Base-by-base conservation (phyloP, 2,329 filamentous ascomycete genomes). In the Epichloe baconii region DNA sequence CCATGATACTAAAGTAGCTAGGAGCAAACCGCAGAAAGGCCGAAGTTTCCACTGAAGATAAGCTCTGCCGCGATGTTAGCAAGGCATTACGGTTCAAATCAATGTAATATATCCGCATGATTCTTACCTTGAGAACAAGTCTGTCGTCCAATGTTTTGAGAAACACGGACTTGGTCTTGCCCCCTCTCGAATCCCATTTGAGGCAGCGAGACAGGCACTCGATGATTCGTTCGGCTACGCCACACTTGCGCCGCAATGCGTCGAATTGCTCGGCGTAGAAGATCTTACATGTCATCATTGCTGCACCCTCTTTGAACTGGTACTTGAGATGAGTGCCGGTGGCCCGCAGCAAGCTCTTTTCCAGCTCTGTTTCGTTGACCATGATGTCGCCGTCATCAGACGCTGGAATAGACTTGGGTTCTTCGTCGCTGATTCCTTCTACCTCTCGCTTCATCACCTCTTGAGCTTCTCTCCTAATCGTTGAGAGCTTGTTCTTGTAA, bases 191-290 rank as follows among this genome's bases (percentile, higher is more conserved):
- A 68, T 98, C 93, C 87, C 91, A 98, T 66, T 97, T 96, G 19
- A 95, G 78, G 68, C 94, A 98, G 19, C 93, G 82, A 7, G 93
- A 97, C 21, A 98, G 73, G 1, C 90, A 96, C 64, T 98, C 93
- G 26, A 97, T 83, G 57, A 98, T 95, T 37, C 93, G 86, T 62
- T 97, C 90, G 1, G 88, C 83, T 8, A 96, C 86, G 15, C 91
- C 91, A 57, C 91, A 97, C 67, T 95, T 96, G 52, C 87, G 80
- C 51, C 93, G 82, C 40, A 98, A 76, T 3, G 93, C 93, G 68
- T 98, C 93, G 59, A 98, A 98, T 56, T 96, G 93, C 66, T 97
- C 93, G 0, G 93, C 93, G 61, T 94, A 98, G 68, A 98, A 97
- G 45, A 98, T 93, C 68, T 98, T 98, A 73, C 94, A 97, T 47